These are phyloP conservation scores for Vigna trinervia DNA, from an alignment of 306 rosid genomes.

Conservation along the genomic window DNA sequence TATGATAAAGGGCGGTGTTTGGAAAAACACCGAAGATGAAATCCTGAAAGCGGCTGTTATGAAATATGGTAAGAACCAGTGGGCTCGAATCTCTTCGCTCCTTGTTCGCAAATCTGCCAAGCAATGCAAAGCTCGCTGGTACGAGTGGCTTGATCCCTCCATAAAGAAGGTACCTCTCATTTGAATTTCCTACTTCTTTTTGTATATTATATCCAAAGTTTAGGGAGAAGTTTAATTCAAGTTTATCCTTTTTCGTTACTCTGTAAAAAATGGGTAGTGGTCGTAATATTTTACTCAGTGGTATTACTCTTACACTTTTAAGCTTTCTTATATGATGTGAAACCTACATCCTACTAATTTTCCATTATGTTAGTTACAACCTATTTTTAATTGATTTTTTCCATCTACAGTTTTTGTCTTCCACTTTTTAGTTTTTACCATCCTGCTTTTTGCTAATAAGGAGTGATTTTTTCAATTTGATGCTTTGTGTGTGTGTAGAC, in stretches of 20 bases:
- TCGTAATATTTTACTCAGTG: not conserved
- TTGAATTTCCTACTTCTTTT: not conserved
- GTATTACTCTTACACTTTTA: not conserved
- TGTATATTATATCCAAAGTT: not conserved
- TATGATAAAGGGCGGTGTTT: conserved; percentile 93
- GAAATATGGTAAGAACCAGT: conserved; percentile 92
- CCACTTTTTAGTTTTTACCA: not conserved
- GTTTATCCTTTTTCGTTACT: not conserved
- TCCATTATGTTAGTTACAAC: not conserved
- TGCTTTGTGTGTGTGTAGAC: conserved; percentile 52
- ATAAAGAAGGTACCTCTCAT: conserved; percentile 70
- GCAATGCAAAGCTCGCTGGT: conserved; percentile 97
- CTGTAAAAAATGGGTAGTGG: not conserved
- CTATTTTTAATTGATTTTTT: not conserved
- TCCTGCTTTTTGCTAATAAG: not conserved
- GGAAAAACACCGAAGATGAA: conserved; percentile 98
- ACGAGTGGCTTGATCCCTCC: conserved; percentile 96
- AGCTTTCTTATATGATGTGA: not conserved
- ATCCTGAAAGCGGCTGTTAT: conserved; percentile 93
- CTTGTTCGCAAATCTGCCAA: conserved; percentile 94
- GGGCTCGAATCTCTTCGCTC: conserved; percentile 85
- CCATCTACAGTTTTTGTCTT: not conserved
- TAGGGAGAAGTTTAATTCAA: not conserved
- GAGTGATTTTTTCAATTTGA: conserved; percentile 18
- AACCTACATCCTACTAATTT: not conserved